phyloP scores from a whole-genome alignment of 1,284 basidiomycete genomes.

The Sparassis latifolia region DNA sequence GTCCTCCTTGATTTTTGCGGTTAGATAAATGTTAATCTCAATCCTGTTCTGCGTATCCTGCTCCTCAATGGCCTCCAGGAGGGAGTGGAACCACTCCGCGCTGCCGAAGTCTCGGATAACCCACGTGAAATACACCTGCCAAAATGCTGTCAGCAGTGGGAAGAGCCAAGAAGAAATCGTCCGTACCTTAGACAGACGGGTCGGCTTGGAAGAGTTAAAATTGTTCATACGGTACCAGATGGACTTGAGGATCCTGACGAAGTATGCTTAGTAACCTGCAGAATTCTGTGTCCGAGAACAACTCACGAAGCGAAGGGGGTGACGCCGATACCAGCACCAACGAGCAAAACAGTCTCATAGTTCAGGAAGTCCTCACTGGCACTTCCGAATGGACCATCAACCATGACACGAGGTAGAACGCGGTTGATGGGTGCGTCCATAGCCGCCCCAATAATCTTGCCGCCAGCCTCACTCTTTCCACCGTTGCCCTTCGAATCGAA shows the following conservation, averaged over 20 bases:
- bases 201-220: constrained; percentile 62
- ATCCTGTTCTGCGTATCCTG: constrained; percentile 79
- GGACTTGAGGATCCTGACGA: constrained; percentile 72
- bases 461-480: constrained; percentile 42
- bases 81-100: constrained; percentile 92
- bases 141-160: neutral
- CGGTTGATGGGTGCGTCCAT: constrained; percentile 60
- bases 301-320: constrained; percentile 86
- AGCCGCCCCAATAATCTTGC: constrained; percentile 52
- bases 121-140: constrained; percentile 77
- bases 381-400: constrained; percentile 83
- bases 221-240: constrained; percentile 94
- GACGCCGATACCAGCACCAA: constrained; percentile 88
- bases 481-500: constrained; percentile 54
- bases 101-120: constrained; percentile 83
- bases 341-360: constrained; percentile 79
- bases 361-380: constrained; percentile 84
- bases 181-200: constrained; percentile 61
- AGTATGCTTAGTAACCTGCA: neutral
- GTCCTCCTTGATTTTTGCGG: constrained; percentile 81
- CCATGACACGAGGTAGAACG: constrained; percentile 81
- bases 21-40: constrained; percentile 90
- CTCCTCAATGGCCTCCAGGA: constrained; percentile 86
- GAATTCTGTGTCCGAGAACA: constrained; percentile 5
- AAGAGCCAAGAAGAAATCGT: neutral